Conservation (phyloP, 2,329 filamentous ascomycete species). For the Aspergillus alliaceus region DNA sequence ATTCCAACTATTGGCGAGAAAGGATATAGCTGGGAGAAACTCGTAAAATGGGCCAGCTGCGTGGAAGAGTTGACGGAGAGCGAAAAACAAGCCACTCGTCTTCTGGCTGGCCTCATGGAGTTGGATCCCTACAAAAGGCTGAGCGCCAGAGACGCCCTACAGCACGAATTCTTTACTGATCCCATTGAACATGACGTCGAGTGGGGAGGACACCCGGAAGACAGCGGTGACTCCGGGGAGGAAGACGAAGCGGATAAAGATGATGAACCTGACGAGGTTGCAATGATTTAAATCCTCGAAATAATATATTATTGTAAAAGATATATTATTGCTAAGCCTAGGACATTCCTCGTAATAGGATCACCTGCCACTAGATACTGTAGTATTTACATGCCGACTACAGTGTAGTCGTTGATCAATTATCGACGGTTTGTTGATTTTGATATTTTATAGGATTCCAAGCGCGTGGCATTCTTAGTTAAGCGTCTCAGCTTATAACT, state of each 20-base stretch:
- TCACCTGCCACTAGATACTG: background rate
- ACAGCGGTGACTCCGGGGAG: constrained; percentile 35
- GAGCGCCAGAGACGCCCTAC: constrained; percentile 44
- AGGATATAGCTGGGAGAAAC: constrained; percentile 87
- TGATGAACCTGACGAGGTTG: constrained; percentile 41
- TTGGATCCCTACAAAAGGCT: constrained; percentile 44
- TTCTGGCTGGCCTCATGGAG: constrained; percentile 45
- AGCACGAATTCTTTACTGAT: constrained; percentile 46
- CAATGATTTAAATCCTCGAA: constrained; percentile 32
- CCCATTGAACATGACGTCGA: constrained; percentile 42
- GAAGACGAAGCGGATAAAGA: constrained; percentile 31
- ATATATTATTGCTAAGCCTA: constrained; percentile 8
- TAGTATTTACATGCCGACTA: background rate
- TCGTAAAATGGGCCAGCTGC: constrained; percentile 91
- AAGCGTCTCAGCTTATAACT: too few species aligned
- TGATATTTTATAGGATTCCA: too few species aligned
- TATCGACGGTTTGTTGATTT: too few species aligned
- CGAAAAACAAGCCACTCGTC: constrained; percentile 46
- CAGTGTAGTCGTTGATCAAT: background rate
- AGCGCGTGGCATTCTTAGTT: too few species aligned
- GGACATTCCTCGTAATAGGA: background rate
- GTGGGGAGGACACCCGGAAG: constrained; percentile 40
- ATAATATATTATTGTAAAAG: constrained; percentile 7
- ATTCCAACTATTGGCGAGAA: constrained; percentile 85
- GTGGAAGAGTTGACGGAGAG: constrained; percentile 59